Conservation (phyloP, 129 eudicot genomes). For the Deinandra increscens region DNA sequence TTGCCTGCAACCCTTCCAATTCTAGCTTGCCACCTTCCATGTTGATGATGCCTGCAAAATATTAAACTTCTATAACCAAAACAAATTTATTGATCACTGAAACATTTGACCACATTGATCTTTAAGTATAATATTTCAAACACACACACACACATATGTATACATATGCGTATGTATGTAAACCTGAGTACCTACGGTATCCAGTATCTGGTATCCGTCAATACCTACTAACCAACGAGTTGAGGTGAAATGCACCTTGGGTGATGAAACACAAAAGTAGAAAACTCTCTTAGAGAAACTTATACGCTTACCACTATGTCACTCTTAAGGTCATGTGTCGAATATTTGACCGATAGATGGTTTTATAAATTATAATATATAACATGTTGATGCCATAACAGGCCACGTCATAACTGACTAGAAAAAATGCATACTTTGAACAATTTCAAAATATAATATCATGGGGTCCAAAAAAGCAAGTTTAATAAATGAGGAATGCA, state of each 20-base stretch:
- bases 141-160: too few relatives aligned
- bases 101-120: constrained; percentile 4
- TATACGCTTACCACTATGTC: too few relatives aligned
- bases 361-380: background rate
- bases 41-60: constrained; percentile 85
- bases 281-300: too few relatives aligned
- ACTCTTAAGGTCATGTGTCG: too few relatives aligned
- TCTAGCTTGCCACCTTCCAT: constrained; percentile 99
- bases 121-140: background rate
- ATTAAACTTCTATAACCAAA: constrained; percentile 4
- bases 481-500: background rate
- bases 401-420: background rate
- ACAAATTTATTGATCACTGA: constrained; percentile 2
- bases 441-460: background rate
- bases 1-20: constrained; percentile 99
- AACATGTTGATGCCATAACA: background rate
- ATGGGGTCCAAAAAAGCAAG: background rate
- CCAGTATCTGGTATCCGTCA: too few relatives aligned
- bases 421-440: background rate
- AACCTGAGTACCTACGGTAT: too few relatives aligned
- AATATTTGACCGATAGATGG: background rate
- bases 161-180: too few relatives aligned
- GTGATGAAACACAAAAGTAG: too few relatives aligned
- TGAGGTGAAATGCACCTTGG: too few relatives aligned
- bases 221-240: too few relatives aligned